Conservation (phyloP, 2,329 filamentous ascomycete species). For the Mollisiaceae sp. region DNA sequence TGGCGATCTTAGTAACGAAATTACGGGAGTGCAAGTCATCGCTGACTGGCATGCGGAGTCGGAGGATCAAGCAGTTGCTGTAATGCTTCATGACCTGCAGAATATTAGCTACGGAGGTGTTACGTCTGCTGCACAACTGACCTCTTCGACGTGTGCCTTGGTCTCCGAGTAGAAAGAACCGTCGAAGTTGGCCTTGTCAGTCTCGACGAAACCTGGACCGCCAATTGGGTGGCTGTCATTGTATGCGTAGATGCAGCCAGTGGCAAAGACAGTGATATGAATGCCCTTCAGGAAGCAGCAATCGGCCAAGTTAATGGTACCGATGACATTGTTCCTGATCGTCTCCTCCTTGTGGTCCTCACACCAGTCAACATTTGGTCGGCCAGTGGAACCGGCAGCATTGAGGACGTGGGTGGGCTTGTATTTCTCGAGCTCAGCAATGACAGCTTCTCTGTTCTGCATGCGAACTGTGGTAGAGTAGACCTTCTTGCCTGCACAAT, state of each 20-base stretch:
- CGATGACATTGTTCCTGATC: constrained; percentile 70
- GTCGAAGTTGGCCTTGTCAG: constrained; percentile 66
- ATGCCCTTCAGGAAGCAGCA: constrained; percentile 62
- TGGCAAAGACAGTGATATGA: constrained; percentile 70
- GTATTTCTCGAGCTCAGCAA: constrained; percentile 59
- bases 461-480: constrained; percentile 66
- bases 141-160: constrained; percentile 69
- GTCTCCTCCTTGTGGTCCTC: constrained; percentile 72
- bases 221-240: constrained; percentile 64
- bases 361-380: constrained; percentile 74
- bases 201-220: constrained; percentile 64
- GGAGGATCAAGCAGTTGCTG: constrained; percentile 65
- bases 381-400: constrained; percentile 68
- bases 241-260: constrained; percentile 71
- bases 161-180: constrained; percentile 73
- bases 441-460: constrained; percentile 64
- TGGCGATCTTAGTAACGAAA: constrained; percentile 72
- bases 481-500: constrained; percentile 57
- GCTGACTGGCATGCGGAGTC: constrained; percentile 72
- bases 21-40: constrained; percentile 70
- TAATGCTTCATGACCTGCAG: constrained; percentile 65
- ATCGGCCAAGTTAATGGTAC: constrained; percentile 67
- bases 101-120: constrained; percentile 13
- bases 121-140: constrained; percentile 42
- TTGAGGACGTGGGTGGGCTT: constrained; percentile 71